Conservation (phyloP, 2,329 filamentous ascomycete genomes). For the Trichoderma simmonsii region DNA sequence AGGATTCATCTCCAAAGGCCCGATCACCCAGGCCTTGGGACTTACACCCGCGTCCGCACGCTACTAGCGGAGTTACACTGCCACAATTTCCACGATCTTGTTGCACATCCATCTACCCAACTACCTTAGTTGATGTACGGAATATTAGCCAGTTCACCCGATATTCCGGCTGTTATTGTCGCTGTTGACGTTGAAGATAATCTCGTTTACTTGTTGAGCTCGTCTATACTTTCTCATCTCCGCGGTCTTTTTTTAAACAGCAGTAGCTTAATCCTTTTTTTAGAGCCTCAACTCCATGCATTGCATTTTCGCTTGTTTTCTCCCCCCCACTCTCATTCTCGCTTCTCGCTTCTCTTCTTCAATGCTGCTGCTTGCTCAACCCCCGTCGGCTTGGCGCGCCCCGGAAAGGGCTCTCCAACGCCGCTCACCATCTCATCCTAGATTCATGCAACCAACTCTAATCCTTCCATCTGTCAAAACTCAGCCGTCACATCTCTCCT, state of each 20-base stretch:
- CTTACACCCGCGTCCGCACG: background rate
- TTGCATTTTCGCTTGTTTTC: background rate
- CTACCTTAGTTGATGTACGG: background rate
- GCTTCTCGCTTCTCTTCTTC: background rate
- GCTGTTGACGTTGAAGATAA: background rate
- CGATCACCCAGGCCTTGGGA: background rate
- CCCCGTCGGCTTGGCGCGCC: background rate
- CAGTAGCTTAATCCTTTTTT: conserved; percentile 2
- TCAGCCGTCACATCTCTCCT: background rate
- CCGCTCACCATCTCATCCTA: background rate
- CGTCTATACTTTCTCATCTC: conserved; percentile 3
- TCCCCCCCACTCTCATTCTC: background rate
- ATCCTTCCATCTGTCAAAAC: background rate
- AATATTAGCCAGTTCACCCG: background rate
- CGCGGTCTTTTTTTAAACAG: background rate
- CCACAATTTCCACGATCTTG: background rate
- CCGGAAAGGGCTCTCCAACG: background rate
- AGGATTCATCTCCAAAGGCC: background rate
- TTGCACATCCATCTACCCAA: background rate
- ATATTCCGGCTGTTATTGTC: background rate
- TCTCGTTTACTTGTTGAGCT: background rate
- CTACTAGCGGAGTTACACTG: background rate
- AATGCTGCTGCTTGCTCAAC: background rate
- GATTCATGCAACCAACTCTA: background rate
- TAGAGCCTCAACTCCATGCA: background rate